Percentiles rank a stretch among this genome's conserved stretches.
Conservation (phyloP, 225 moss, liverwort and hornwort genomes). For the Straminergon stramineum region DNA sequence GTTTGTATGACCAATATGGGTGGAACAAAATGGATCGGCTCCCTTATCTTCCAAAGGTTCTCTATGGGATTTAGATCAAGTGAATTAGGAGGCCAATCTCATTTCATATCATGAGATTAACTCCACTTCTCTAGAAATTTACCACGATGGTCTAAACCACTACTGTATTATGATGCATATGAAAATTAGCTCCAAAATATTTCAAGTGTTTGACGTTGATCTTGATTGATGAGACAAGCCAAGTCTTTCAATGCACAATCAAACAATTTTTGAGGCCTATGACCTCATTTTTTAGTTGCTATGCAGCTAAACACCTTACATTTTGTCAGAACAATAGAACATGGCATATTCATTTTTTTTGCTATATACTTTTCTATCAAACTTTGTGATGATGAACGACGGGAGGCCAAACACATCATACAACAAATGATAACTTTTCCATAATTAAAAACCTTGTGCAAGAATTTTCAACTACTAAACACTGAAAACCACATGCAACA, state of each 20-base stretch:
- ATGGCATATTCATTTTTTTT: not conserved
- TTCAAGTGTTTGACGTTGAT: too few species aligned
- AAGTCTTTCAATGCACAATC: too few species aligned
- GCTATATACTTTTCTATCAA: not conserved
- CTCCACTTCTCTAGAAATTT: not conserved
- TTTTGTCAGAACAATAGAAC: not conserved
- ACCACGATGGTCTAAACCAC: rapidly evolving
- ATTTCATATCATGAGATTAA: not conserved
- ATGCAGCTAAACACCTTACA: too few species aligned
- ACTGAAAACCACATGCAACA: rapidly evolving
- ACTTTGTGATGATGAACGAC: not conserved
- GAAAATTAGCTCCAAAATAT: too few species aligned
- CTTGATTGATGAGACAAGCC: too few species aligned
- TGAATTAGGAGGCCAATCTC: not conserved
- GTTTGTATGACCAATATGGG: too few species aligned
- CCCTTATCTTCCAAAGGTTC: not conserved
- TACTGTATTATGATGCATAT: too few species aligned
- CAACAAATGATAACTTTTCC: not conserved
- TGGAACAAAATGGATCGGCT: too few species aligned
- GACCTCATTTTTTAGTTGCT: too few species aligned
- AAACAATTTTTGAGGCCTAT: too few species aligned
- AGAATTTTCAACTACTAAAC: not conserved
- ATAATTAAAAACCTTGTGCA: not conserved
- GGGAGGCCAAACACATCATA: not conserved
- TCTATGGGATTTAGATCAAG: not conserved